Base-by-base conservation (phyloP, 2,329 filamentous ascomycete species). In the Bisporella sp. region DNA sequence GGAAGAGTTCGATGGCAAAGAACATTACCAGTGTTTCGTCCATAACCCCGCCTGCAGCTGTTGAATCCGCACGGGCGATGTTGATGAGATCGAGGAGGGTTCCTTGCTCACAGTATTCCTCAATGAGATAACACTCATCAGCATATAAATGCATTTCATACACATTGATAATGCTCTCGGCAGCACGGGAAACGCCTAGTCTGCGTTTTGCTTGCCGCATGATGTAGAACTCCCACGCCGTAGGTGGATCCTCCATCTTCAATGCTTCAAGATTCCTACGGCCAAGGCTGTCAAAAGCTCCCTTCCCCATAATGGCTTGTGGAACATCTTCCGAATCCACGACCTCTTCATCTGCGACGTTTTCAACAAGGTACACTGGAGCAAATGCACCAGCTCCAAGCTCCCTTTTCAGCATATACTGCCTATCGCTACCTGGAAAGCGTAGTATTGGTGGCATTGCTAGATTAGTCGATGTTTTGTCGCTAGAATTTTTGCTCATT, bases 51-150 rank as follows among this genome's bases (percentile, higher is more conserved):
- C 71, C 69, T 12, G 69, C 66, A 3, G 68, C 63, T 5, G 79
- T 78, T 1, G 78, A 66, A 55, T 95, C 88, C 13, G 79, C 76
- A 41, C 87, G 83, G 58, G 92, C 87, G 56, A 87, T 74, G 68
- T 99, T 99, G 68, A 99, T 84, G 1, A 97, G 81, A 62, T 97
- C 92, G n/a, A 99, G 82, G 4, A 99, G 74, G 0, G 93, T 96
- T 49, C 93, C 93, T 71, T 97, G 87, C 33, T 88, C 82, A 56
- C 90, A 84, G 65, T 84, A 96, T 12, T 93, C 89, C 59, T 97
- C 81, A 41, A 99, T 77, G 5, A 99, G 74, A 67, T 93, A 96
- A 37, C 85, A 87, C 67, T 97, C 93, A 61, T 96, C 87, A 49
- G 82, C 79, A 73, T 92, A 97, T 6, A 96, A 76, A 64, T 97